Conservation (phyloP, 306 rosid genomes). For the Prunus fruticosa region DNA sequence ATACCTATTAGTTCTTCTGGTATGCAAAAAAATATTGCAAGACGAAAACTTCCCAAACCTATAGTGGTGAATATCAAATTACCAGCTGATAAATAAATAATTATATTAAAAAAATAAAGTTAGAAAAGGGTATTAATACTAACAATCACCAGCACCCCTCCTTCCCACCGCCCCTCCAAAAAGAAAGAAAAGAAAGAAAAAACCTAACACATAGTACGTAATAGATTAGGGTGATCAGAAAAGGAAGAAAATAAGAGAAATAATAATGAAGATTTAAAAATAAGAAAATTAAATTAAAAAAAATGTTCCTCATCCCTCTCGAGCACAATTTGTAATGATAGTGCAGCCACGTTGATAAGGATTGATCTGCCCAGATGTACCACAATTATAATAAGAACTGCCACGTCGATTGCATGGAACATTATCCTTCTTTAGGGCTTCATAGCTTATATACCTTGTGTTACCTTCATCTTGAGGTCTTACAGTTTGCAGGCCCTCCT, state of each 20-base stretch:
- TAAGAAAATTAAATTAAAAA: neutral
- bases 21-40: neutral
- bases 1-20: neutral
- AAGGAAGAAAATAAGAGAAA: neutral
- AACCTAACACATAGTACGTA: neutral
- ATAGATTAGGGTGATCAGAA: too few relatives aligned
- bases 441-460: constrained; percentile 26
- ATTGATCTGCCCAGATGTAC: constrained; percentile 13
- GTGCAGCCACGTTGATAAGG: constrained; percentile 25
- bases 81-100: neutral
- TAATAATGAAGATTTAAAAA: neutral
- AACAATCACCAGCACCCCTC: neutral
- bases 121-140: neutral
- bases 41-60: too few relatives aligned
- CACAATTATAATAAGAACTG: constrained; percentile 25
- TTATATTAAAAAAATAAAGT: neutral
- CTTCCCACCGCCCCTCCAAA: neutral
- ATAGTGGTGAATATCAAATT: neutral
- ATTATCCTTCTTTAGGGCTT: constrained; percentile 17
- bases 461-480: too few relatives aligned
- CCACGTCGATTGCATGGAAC: constrained; percentile 23
- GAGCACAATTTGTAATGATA: constrained; percentile 19
- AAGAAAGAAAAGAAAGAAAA: neutral
- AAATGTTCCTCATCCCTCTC: neutral
- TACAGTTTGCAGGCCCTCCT: neutral